These are phyloP conservation scores for Rubus parviflorus DNA, from an alignment of 306 rosid genomes.

Conservation along the genomic window DNA sequence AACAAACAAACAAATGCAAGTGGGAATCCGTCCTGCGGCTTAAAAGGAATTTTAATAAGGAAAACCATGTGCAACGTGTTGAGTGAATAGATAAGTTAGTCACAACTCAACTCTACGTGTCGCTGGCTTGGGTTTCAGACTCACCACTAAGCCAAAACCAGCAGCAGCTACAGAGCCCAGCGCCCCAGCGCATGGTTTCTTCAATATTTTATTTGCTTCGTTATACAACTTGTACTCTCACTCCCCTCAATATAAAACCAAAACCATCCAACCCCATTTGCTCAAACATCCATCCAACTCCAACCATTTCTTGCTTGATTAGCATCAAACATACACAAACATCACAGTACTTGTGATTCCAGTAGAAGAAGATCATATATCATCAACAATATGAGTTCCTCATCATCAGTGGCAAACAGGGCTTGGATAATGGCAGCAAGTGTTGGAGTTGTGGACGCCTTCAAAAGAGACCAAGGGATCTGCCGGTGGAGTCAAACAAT, in stretches of 20 bases:
- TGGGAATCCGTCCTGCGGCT: neutral
- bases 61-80: neutral
- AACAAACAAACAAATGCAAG: neutral
- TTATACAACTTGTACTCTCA: neutral
- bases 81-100: neutral
- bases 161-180: neutral
- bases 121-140: neutral
- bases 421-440: slow-evolving; percentile 37
- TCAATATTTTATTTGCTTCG: neutral
- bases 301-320: too few species aligned
- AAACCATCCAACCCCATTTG: neutral
- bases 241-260: neutral
- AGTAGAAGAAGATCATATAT: neutral
- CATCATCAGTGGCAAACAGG: slow-evolving; percentile 2
- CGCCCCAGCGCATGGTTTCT: slow-evolving; percentile 11
- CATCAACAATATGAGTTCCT: slow-evolving; percentile 16
- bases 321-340: neutral
- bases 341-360: neutral
- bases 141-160: neutral
- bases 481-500: slow-evolving; percentile 44
- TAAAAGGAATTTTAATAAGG: neutral
- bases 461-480: slow-evolving; percentile 60
- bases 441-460: slow-evolving; percentile 38
- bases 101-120: neutral
- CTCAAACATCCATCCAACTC: neutral